Percentiles rank a stretch among this genome's conserved stretches.
phyloP scores from a whole-genome alignment of 140 eudicot genomes.

The Stevia rebaudiana region DNA sequence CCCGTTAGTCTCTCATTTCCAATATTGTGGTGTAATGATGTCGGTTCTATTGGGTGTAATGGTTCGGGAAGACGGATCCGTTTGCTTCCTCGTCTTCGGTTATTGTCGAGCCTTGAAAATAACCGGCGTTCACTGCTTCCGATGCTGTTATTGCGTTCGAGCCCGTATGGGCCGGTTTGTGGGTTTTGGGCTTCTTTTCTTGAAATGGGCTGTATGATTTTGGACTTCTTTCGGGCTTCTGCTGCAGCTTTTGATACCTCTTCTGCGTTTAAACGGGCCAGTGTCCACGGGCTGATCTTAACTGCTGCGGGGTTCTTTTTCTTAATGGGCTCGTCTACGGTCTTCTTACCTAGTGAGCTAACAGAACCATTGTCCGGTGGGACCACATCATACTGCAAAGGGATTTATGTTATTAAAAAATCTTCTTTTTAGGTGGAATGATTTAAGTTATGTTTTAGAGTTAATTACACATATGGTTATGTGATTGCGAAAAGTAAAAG shows the following conservation, averaged over 20 bases:
- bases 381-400: conserved; percentile 79
- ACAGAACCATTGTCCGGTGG: conserved; percentile 81
- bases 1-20: conserved; percentile 24
- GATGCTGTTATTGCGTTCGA: conserved; percentile 56
- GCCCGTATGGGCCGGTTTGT: conserved; percentile 21
- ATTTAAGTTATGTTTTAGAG: conserved; percentile 1
- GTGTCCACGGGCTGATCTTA: conserved; percentile 97
- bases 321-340: conserved; percentile 55
- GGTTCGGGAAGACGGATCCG: conserved; percentile 76
- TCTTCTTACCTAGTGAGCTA: conserved; percentile 75
- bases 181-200: conserved; percentile 43
- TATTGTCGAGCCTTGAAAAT: conserved; percentile 44
- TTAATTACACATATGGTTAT: no score
- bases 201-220: conserved; percentile 67
- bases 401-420: conserved; percentile 4
- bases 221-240: conserved; percentile 94
- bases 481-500: no score
- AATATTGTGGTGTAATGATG: conserved; percentile 25
- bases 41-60: conserved; percentile 41
- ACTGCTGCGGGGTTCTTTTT: conserved; percentile 73
- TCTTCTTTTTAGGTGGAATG: not conserved
- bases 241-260: conserved; percentile 95
- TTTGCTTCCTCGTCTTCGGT: conserved; percentile 60
- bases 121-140: conserved; percentile 66
- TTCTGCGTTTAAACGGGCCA: conserved; percentile 89